phyloP scores from a whole-genome alignment of 1,284 basidiomycete species.

The Schizophyllum amplum region DNA sequence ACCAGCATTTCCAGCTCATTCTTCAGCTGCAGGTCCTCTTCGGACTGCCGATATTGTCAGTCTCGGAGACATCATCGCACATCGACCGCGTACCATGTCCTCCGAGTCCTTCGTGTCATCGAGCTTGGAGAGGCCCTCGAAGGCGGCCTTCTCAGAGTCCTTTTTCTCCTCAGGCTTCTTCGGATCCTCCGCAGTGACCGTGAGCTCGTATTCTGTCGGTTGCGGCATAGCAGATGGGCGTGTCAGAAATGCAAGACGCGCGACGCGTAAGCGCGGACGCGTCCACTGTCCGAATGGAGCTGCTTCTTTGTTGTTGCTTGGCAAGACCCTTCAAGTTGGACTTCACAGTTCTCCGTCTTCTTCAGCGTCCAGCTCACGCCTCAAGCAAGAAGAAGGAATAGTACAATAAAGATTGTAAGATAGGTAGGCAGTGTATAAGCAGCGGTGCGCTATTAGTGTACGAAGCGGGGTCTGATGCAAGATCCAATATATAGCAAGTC shows the following conservation, averaged over 20 bases:
- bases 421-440: not conserved
- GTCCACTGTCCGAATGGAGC: not conserved
- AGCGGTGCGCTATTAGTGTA: not conserved
- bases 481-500: not conserved
- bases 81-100: conserved; percentile 77
- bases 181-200: conserved; percentile 64
- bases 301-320: not conserved
- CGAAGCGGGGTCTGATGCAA: not conserved
- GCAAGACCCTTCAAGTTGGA: not conserved
- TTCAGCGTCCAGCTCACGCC: too few relatives aligned
- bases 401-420: not conserved
- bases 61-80: conserved; percentile 2
- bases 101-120: conserved; percentile 53
- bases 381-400: not conserved
- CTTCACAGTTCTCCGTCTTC: not conserved
- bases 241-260: conserved; percentile 19
- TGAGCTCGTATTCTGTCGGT: conserved; percentile 44
- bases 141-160: conserved; percentile 24
- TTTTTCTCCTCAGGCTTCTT: conserved; percentile 60
- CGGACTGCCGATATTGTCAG: conserved; percentile 49
- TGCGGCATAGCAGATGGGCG: conserved; percentile 39
- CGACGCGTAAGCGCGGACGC: conserved; percentile 24
- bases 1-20: conserved; percentile 97
- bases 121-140: conserved; percentile 26
- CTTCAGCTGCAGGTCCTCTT: conserved; percentile 93